Evolutionary conservation across 1,284 basidiomycete species (phyloP).

Genomic region (Anthracocystis panici-leucophaei): DNA sequence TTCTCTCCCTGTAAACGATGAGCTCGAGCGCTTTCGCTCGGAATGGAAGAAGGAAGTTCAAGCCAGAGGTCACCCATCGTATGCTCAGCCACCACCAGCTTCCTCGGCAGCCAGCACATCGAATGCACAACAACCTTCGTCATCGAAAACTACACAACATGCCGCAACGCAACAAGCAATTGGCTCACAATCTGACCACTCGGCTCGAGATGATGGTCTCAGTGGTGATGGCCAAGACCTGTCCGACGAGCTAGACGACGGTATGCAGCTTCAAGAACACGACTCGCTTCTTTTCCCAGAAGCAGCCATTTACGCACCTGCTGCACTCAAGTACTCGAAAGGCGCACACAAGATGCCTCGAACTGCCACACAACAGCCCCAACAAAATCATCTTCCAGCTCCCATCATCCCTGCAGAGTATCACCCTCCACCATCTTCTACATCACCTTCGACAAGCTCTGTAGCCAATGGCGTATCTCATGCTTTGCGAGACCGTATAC

Average conservation of each 20-base stretch:
- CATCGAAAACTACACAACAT: background rate
- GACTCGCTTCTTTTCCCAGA: constrained; percentile 34
- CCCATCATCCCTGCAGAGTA: constrained; percentile 25
- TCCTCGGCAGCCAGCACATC: background rate
- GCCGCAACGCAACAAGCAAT: background rate
- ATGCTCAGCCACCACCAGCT: constrained; percentile 17
- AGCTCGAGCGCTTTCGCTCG: constrained; percentile 51
- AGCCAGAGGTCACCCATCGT: constrained; percentile 23
- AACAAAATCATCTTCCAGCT: constrained; percentile 14
- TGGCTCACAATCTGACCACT: background rate
- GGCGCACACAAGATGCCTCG: constrained; percentile 45
- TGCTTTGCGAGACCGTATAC: constrained; percentile 23
- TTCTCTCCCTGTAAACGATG: constrained; percentile 27
- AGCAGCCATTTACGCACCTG: constrained; percentile 48
- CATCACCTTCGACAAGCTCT: constrained; percentile 13
- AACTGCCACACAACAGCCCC: background rate
- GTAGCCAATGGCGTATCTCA: constrained; percentile 28
- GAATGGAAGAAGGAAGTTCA: constrained; percentile 56
- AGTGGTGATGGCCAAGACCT: background rate
- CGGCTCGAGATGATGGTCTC: background rate
- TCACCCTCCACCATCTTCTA: constrained; percentile 10
- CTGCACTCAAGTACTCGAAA: constrained; percentile 52
- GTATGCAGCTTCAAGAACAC: constrained; percentile 1
- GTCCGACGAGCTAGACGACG: background rate
- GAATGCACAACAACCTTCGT: background rate